Percentiles rank a stretch among this genome's conserved stretches.
Evolutionary conservation across 805 yeast species (phyloP).

Genomic region (Schizosaccharomyces octosporus): DNA sequence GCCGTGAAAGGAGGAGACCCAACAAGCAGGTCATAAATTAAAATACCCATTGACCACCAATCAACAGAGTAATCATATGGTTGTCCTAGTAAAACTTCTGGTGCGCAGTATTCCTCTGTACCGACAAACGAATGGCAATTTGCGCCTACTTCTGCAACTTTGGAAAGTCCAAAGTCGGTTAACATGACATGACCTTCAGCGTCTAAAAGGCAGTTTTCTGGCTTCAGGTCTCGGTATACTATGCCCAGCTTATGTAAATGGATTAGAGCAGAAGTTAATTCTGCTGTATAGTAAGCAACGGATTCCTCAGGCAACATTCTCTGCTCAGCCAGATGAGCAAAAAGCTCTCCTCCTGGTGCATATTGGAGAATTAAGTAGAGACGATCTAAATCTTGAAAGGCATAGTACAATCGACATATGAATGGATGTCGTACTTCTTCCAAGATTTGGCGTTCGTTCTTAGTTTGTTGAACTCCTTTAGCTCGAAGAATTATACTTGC

Average conservation of each 20-base stretch:
- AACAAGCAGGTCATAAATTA: slow-evolving; percentile 51
- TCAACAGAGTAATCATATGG: slow-evolving; percentile 61
- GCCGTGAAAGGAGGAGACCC: slow-evolving; percentile 84
- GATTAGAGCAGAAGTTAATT: slow-evolving; percentile 48
- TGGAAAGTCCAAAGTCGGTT: slow-evolving; percentile 62
- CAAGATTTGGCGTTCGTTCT: slow-evolving; percentile 54
- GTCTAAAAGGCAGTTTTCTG: slow-evolving; percentile 67
- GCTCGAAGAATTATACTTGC: slow-evolving; percentile 44
- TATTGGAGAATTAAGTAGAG: slow-evolving; percentile 56
- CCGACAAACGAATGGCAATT: slow-evolving; percentile 38
- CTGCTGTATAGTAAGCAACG: slow-evolving; percentile 58
- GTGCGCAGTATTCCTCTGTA: slow-evolving; percentile 73
- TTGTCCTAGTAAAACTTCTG: slow-evolving; percentile 59
- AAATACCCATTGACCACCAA: slow-evolving; percentile 82
- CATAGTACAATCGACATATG: slow-evolving; percentile 58
- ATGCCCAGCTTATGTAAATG: slow-evolving; percentile 60
- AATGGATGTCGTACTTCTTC: slow-evolving; percentile 53
- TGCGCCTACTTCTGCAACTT: slow-evolving; percentile 17
- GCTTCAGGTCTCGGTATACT: slow-evolving; percentile 69
- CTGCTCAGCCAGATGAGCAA: slow-evolving; percentile 30
- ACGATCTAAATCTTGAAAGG: slow-evolving; percentile 58
- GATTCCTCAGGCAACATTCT: slow-evolving; percentile 27
- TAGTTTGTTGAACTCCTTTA: slow-evolving; percentile 45
- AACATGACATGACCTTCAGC: slow-evolving; percentile 54
- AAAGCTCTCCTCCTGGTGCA: slow-evolving; percentile 74